Percentiles rank a stretch among this genome's conserved stretches.
Evolutionary conservation across 2,329 filamentous ascomycete species (phyloP).

Genomic region (Ophiocordyceps camponoti-saundersi): DNA sequence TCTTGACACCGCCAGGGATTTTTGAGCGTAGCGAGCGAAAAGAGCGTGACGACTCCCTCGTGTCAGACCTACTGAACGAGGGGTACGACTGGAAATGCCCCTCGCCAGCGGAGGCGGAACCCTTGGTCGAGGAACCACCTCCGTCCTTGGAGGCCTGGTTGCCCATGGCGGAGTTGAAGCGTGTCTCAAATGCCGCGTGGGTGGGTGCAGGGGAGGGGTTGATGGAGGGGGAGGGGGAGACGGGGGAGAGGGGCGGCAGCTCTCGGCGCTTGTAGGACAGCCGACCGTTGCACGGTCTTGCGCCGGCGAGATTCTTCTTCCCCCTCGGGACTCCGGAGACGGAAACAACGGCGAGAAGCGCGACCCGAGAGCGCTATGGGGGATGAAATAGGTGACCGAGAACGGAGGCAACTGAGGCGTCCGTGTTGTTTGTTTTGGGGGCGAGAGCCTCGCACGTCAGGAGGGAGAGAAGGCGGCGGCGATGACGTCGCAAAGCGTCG

Average conservation of each 20-base stretch:
- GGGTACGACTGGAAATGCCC: slow-evolving; percentile 60
- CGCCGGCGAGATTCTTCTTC: background rate
- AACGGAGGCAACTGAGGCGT: slow-evolving; percentile 30
- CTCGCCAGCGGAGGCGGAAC: slow-evolving; percentile 27
- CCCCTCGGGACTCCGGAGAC: background rate
- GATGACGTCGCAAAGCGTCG: slow-evolving; percentile 7
- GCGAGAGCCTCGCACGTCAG: slow-evolving; percentile 8
- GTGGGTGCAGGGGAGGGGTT: slow-evolving; percentile 5
- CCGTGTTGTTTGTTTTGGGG: slow-evolving; percentile 28
- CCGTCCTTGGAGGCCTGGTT: slow-evolving; percentile 54
- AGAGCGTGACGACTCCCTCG: slow-evolving; percentile 78
- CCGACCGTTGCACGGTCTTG: slow-evolving; percentile 1
- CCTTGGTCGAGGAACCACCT: slow-evolving; percentile 29
- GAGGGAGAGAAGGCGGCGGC: slow-evolving; percentile 4
- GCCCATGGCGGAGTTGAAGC: slow-evolving; percentile 37
- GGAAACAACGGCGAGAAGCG: background rate
- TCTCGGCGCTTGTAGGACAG: background rate
- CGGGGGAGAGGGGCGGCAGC: background rate
- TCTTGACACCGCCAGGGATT: slow-evolving; percentile 57
- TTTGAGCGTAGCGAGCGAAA: slow-evolving; percentile 76
- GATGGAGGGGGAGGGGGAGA: slow-evolving; percentile 2
- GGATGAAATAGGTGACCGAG: slow-evolving; percentile 35
- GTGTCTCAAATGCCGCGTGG: slow-evolving; percentile 13
- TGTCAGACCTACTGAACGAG: slow-evolving; percentile 83
- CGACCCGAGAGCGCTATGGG: slow-evolving; percentile 22